Base-by-base conservation (phyloP, 305 asterid species). In the Solanum hybrid region DNA sequence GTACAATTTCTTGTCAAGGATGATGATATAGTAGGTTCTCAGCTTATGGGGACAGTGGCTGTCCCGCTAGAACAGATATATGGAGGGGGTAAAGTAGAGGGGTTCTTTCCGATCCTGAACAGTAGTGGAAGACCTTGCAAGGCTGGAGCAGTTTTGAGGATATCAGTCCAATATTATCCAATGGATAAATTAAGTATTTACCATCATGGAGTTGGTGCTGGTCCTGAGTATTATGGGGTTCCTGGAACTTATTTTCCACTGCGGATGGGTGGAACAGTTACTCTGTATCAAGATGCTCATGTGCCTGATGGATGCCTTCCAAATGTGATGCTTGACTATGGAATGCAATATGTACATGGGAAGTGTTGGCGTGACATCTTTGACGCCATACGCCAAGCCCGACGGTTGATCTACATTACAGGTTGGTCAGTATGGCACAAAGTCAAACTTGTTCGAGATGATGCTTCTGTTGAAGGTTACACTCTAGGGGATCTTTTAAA, bases 351-450 rank as follows among this genome's bases (percentile, higher is more conserved):
- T 90, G 92, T 94, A 85, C 98, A 97, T 81, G 99, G 99, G 51
- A 94, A 95, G 91, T 97, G 99, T 86, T 97, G 99, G 99, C 90
- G 81, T 73, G 99, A 97, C 90, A 97, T 97, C 37, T 95, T 96
- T 90, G 95, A 96, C 29, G 98, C 99, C 7, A 96, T 97, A 91
- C 92, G 98, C 56, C 93, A 92, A 10, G 99, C 99, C 64, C 94
- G 97, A 38, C 94, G 96, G 11, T 90, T 97, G 93, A 92, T 97
- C 26, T 97, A 96, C 90, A 96, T 97, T 77, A 94, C 98, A 37
- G 99, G 99, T 86, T 97, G 99, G 99, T 97, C 99, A 35, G 98
- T 97, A 78, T 97, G 99, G 99, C 99, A 96, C 90, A 94, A 95
- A 88, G 99, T 96, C 86, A 95, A 94, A 89, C 95, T 97, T 73